A percentile compares a stretch with the other conserved stretches of the same genome.
These are phyloP conservation scores for Zizania latifolia DNA, from an alignment of 176 grass and related monocot genomes.

Conservation along the genomic window DNA sequence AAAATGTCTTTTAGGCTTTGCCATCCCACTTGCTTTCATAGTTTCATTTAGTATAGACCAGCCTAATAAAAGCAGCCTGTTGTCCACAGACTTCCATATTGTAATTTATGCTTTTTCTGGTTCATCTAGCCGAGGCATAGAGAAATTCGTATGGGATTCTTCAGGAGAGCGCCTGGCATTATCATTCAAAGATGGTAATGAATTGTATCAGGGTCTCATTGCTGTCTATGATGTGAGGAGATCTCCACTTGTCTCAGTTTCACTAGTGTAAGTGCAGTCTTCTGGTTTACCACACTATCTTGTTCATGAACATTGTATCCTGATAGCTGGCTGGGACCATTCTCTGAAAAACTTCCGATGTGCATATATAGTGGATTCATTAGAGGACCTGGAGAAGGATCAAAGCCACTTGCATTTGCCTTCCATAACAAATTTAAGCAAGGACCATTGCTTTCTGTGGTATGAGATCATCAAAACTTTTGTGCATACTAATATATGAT, in stretches of 20 bases:
- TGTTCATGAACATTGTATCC: background rate
- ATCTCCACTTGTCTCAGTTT: constrained; percentile 67
- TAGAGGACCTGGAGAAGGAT: constrained; percentile 81
- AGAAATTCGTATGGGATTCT: constrained; percentile 90
- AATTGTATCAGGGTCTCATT: constrained; percentile 70
- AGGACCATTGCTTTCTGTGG: constrained; percentile 86
- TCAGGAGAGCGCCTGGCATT: constrained; percentile 85
- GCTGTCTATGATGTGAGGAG: constrained; percentile 84
- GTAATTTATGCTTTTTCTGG: constrained; percentile 33
- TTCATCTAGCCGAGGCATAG: constrained; percentile 59
- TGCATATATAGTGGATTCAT: constrained; percentile 75
- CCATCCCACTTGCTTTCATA: background rate
- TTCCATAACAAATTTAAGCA: constrained; percentile 98
- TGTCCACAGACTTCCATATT: background rate
- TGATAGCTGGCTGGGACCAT: background rate
- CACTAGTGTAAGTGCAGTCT: constrained; percentile 66
- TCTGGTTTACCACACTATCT: background rate
- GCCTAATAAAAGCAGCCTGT: background rate
- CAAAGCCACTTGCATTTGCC: constrained; percentile 71
- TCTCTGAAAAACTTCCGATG: constrained; percentile 9
- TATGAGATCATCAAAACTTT: constrained; percentile 32
- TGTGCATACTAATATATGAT: background rate
- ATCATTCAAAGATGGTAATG: constrained; percentile 79
- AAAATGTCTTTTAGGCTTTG: background rate
- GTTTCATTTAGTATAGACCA: constrained; percentile 1